Evolutionary conservation across 345 rosid genomes (phyloP), one percentile per base, ranked within the genome.

Genomic region (Ailanthus altissimus): DNA sequence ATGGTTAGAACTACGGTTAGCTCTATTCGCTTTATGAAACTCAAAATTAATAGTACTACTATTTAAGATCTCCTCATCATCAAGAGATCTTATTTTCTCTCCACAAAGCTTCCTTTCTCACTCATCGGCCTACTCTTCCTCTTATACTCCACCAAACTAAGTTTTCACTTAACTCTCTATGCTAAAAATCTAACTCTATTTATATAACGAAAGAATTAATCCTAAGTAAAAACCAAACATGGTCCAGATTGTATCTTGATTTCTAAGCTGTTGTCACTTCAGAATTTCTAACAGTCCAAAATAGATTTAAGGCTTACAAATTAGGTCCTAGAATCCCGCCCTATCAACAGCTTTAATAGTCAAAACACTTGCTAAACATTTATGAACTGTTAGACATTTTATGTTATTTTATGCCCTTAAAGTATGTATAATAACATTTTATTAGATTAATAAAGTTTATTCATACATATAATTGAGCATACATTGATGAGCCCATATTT

Each of bases 1-100:
- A 80, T 89, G 94, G 72, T 90, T 94, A 79, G 88, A 85, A 45
- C 83, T 80, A 23, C 89, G 86, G 61, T 79, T 90, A 45, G 84
- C 82, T 9, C 89, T 79, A 80, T 86, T 90, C 21, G 89, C 86
- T 80, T 89, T 89, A 45, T 89, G 97, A 83, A 90, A 92, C 90
- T 91, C 94, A 45, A 90, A 93, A 71, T 88, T 75, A 72, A 79
- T 73, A 16, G 78, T 67, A 45, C 86, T 78, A 73, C 81, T 75
- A 61, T 73, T 75, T 4, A 85, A 77, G 53, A 85, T 87, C 89
- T 87, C 98, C 81, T 90, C 88, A 66, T 88, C 92, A 81, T 91
- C 93, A 13, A 86, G 60, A 80, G 97, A 90, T 86, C 93, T 92
- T 97, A 91, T 92, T 73, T 67, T 88, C 73, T 47, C 81, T 62